Evolutionary conservation across 495 filamentous ascomycete genomes (phyloP).

Genomic region (Achaetomiella virescens): DNA sequence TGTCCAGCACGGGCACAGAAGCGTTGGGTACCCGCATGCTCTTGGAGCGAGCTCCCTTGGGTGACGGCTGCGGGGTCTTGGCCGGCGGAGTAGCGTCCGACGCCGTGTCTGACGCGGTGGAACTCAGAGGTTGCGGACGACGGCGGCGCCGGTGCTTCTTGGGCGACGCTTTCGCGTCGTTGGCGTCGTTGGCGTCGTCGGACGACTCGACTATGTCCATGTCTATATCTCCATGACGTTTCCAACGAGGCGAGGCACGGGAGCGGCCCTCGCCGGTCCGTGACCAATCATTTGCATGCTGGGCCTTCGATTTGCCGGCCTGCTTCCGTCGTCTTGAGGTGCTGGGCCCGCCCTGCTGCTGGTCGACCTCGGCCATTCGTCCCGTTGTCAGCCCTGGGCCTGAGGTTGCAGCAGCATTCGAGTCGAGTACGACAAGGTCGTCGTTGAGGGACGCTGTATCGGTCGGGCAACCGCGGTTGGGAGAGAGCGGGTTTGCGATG

Average conservation of each 20-base stretch:
- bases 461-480: constrained; percentile 7
- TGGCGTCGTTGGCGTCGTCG: constrained; percentile 17
- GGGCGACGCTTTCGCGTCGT: constrained; percentile 20
- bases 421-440: constrained; percentile 2
- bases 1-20: constrained; percentile 18
- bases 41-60: constrained; percentile 8
- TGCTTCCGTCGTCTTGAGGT: constrained; percentile 33
- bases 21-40: constrained; percentile 28
- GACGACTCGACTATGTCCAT: constrained; percentile 19
- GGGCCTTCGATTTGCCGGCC: constrained; percentile 28
- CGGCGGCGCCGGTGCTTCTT: constrained; percentile 17
- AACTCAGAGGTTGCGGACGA: constrained; percentile 13
- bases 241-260: constrained; percentile 38
- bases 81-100: constrained; percentile 12
- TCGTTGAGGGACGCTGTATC: background rate
- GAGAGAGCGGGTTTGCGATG: constrained; percentile 12
- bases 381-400: constrained; percentile 32
- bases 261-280: constrained; percentile 26
- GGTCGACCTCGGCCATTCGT: constrained; percentile 40
- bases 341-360: constrained; percentile 25
- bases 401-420: constrained; percentile 11
- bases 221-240: constrained; percentile 32
- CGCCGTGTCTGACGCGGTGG: constrained; percentile 10
- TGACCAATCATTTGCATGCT: constrained; percentile 38
- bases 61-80: constrained; percentile 7